Evolutionary conservation across 306 rosid genomes (phyloP), one percentile per base, ranked within the genome.

Genomic region (Lotus japonicus): DNA sequence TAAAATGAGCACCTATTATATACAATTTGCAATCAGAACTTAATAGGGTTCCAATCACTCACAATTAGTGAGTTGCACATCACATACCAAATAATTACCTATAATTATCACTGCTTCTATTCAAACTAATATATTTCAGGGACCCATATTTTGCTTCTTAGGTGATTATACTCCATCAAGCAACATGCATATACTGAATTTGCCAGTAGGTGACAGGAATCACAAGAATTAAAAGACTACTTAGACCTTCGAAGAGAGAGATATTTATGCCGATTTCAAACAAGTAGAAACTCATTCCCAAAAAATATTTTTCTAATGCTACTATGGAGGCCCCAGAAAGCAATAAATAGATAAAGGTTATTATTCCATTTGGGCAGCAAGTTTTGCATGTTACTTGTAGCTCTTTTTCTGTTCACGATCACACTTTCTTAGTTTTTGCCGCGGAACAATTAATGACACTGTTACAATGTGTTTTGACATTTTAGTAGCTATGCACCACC

Each of bases 341-440:
- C 72, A 76, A 73, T 76, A 71, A 71, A 62, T 66, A 68, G 81
- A 46, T 67, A 74, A 82, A 61, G 78, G 64, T 42, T 49, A 67
- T 42, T 49, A 70, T 59, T 78, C 71, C 64, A 63, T 52, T 71
- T 58, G 84, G 68, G 87, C 83, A 75, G 85, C 85, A 73, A 86
- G 87, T 54, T 64, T 80, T 84, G 90, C 95, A 86, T 87, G 96
- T 87, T 87, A 75, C 85, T 77, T 72, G 71, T 79, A 72, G 66
- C 85, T 79, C 87, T 77, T 83, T 76, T 41, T n/a, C 82, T 80
- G 66, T 79, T 81, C 74, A 79, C 18, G 53, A 75, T 84, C 86
- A 81, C 82, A 72, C 81, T 78, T 68, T 76, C 65, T 74, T 61
- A 76, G 65, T 71, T 75, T 26, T 74, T 60, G 81, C 73, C 81